Evolutionary conservation across 164 flowering plant species (phyloP), one percentile per base, ranked within the genome.

Genomic region (Vitis riparia): DNA sequence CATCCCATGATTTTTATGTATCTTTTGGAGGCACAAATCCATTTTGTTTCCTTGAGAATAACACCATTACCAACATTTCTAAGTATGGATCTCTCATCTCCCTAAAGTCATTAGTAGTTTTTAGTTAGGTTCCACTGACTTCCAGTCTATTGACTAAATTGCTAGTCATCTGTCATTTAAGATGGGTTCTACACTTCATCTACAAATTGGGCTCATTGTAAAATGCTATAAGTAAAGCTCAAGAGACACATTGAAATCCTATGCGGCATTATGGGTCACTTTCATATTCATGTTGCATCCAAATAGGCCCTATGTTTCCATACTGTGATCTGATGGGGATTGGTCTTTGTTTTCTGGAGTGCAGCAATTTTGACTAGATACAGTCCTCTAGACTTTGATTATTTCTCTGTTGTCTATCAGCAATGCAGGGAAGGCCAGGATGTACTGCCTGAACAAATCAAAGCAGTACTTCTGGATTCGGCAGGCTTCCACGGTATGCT

Each of bases 341-440:
- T 14, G 56, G 11, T 9, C 11, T 17, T 3, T 11, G 14, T 11
- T 51, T 4, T 62, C n/a, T 49, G 29, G 5, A 62, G 2, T 17
- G 12, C 29, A 14, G 23, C 66, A 47, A 19, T 47, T 63, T 63
- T n/a, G 11, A 17, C 14, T 16, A 63, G 12, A 16, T 16, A 3
- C 4, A 47, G 53, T 47, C n/a, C 2, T 29, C 30, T 55, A 53
- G 13, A 1, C 11, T 49, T 27, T 65, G 15, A 37, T 44, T 13
- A 10, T 63, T 30, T n/a, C 14, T 60, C 14, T 57, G 5, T 15
- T 65, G 50, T 58, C 55, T 50, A 67, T 19, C 80, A 77, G 81
- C 83, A 77, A 77, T 70, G 81, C 76, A 69, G 71, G 75, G 81
- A 78, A 64, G 76, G 77, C 17, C 75, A 73, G 62, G 80, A 77